These are phyloP conservation scores for Bertia moriformis DNA, from an alignment of 2,329 filamentous ascomycete genomes.

Conservation along the genomic window DNA sequence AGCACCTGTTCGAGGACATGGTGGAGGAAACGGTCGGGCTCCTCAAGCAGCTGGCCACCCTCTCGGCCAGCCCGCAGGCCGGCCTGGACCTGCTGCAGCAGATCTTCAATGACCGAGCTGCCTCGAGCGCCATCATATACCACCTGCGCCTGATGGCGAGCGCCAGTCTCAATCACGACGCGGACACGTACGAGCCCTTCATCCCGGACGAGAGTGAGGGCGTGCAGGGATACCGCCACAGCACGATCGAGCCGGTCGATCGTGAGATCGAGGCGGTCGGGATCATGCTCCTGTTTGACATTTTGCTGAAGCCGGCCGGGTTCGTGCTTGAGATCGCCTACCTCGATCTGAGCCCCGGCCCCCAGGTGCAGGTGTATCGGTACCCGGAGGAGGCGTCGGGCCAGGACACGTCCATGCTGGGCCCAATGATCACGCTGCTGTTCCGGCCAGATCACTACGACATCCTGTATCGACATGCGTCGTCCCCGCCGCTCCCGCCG, in stretches of 20 bases:
- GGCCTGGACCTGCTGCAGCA: constrained; percentile 38
- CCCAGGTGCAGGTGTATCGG: constrained; percentile 58
- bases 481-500: constrained; percentile 18
- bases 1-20: constrained; percentile 69
- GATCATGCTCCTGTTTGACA: constrained; percentile 60
- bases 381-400: constrained; percentile 39
- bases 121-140: constrained; percentile 68
- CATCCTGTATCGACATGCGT: constrained; percentile 83
- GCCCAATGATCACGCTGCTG: constrained; percentile 38
- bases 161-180: constrained; percentile 68
- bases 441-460: constrained; percentile 82
- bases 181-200: constrained; percentile 57
- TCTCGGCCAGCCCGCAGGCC: constrained; percentile 38
- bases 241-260: constrained; percentile 58
- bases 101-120: constrained; percentile 59
- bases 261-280: constrained; percentile 87
- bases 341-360: constrained; percentile 70
- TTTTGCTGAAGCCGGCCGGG: constrained; percentile 64
- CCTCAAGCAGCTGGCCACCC: constrained; percentile 44
- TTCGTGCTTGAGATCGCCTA: constrained; percentile 81
- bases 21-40: constrained; percentile 60
- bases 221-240: constrained; percentile 54
- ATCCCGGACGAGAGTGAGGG: constrained; percentile 39
- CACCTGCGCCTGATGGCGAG: constrained; percentile 71
- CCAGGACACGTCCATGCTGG: constrained; percentile 25